Percentiles rank a stretch among this genome's conserved stretches.
These are phyloP conservation scores for Bremia lactucae DNA, from an alignment of 352 stramenopile genomes.

Conservation along the genomic window DNA sequence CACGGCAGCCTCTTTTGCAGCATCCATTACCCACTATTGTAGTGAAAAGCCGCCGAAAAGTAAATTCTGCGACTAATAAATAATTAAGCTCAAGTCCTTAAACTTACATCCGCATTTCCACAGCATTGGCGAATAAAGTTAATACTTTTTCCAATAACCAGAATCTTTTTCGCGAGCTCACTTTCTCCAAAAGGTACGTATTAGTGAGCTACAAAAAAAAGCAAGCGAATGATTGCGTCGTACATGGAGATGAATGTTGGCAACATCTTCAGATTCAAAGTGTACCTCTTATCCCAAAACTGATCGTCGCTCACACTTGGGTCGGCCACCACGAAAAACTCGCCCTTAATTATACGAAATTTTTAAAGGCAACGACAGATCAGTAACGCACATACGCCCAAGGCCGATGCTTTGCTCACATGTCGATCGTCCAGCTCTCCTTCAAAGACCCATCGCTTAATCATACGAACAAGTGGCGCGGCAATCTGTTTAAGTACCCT, in stretches of 20 bases:
- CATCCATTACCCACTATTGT: constrained; percentile 64
- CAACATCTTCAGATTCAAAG: constrained; percentile 75
- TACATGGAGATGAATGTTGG: constrained; percentile 82
- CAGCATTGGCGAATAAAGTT: constrained; percentile 97
- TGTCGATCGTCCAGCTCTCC: constrained; percentile 77
- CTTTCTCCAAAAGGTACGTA: constrained; percentile 19
- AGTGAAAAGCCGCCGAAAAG: too few species aligned
- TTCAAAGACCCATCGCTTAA: constrained; percentile 83
- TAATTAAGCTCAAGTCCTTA: too few species aligned
- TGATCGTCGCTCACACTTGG: constrained; percentile 65
- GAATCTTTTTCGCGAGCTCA: constrained; percentile 87
- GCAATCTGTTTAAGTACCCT: constrained; percentile 71
- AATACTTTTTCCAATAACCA: constrained; percentile 96
- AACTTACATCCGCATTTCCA: constrained; percentile 76
- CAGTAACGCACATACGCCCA: neutral
- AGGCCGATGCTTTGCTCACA: constrained; percentile 26
- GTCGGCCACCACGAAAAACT: constrained; percentile 83
- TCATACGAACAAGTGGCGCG: constrained; percentile 79
- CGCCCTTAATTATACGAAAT: constrained; percentile 29
- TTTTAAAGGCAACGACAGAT: neutral
- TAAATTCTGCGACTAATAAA: too few species aligned
- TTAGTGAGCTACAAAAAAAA: neutral
- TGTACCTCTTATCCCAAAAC: constrained; percentile 82
- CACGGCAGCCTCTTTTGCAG: constrained; percentile 27
- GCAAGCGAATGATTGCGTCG: constrained; percentile 1